Percentiles rank a stretch among this genome's conserved stretches.
Conservation (phyloP, 2,329 filamentous ascomycete genomes). For the Waltergamsia citrina region DNA sequence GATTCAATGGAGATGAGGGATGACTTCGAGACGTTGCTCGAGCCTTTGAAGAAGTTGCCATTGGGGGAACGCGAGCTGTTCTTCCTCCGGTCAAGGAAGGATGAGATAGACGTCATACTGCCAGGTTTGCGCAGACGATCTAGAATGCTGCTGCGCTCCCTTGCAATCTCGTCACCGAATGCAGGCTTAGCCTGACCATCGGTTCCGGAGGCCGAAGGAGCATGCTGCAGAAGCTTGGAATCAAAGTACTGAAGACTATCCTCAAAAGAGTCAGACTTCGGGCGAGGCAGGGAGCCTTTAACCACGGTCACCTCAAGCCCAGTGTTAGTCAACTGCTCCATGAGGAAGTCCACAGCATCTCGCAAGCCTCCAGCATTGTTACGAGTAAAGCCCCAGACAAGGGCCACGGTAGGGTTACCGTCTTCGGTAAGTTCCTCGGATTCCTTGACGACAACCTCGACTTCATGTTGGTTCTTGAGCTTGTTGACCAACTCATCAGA, state of each 20-base stretch:
- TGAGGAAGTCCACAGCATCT: slow-evolving; percentile 91
- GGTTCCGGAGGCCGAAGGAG: slow-evolving; percentile 62
- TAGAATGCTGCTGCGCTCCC: slow-evolving; percentile 75
- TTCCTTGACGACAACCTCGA: slow-evolving; percentile 69
- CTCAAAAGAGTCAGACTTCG: slow-evolving; percentile 97
- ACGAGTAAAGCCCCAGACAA: slow-evolving; percentile 79
- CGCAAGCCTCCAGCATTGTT: slow-evolving; percentile 95
- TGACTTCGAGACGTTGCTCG: slow-evolving; percentile 83
- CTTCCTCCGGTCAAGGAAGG: slow-evolving; percentile 93
- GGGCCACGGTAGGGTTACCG: slow-evolving; percentile 46
- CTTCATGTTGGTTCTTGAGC: slow-evolving; percentile 84
- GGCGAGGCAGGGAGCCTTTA: slow-evolving; percentile 92
- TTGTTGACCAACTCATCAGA: slow-evolving; percentile 70
- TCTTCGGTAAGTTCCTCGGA: slow-evolving; percentile 48
- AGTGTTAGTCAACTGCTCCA: slow-evolving; percentile 74
- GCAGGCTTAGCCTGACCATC: slow-evolving; percentile 83
- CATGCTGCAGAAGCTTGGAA: slow-evolving; percentile 90
- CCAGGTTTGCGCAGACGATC: slow-evolving; percentile 91
- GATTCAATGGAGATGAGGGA: slow-evolving; percentile 95
- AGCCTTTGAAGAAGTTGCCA: slow-evolving; percentile 84
- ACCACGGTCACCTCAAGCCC: slow-evolving; percentile 83
- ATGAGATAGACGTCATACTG: slow-evolving; percentile 88
- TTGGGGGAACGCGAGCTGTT: slow-evolving; percentile 81
- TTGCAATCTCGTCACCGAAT: slow-evolving; percentile 72
- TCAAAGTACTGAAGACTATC: slow-evolving; percentile 95